A percentile compares a stretch with the other conserved stretches of the same genome.
Conservation (phyloP, 495 filamentous ascomycete species). For the Penicillium bialowiezense region DNA sequence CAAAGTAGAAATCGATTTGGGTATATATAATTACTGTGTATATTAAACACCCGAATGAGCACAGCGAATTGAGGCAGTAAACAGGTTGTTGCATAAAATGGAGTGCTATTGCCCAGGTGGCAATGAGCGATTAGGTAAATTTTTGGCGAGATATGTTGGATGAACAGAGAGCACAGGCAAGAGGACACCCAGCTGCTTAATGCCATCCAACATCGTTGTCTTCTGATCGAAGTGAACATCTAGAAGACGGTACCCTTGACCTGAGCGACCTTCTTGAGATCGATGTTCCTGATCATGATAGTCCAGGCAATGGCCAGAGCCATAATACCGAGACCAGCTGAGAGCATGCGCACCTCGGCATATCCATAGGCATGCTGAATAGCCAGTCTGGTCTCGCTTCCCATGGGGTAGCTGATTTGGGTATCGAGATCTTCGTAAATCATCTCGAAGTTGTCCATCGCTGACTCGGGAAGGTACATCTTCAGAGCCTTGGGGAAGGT, state of each 20-base stretch:
- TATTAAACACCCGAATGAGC: not conserved
- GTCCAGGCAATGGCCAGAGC: constrained; percentile 40
- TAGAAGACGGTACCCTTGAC: constrained; percentile 2
- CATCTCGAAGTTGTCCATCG: constrained; percentile 23
- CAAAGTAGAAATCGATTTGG: not conserved
- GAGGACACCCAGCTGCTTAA: not conserved
- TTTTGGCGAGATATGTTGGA: not conserved
- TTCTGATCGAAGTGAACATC: not conserved
- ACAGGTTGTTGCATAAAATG: not conserved
- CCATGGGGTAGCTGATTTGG: constrained; percentile 51
- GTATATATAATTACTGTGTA: not conserved
- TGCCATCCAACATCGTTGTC: not conserved
- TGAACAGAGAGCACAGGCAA: not conserved
- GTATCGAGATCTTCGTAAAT: constrained; percentile 48
- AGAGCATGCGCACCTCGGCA: constrained; percentile 49
- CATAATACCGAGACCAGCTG: constrained; percentile 42
- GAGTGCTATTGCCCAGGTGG: too few relatives aligned
- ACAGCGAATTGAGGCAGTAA: not conserved
- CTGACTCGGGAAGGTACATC: constrained; percentile 48
- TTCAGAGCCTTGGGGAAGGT: constrained; percentile 50
- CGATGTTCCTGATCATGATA: constrained; percentile 49
- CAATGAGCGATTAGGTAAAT: not conserved
- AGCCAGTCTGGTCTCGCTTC: constrained; percentile 44
- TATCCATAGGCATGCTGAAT: constrained; percentile 55
- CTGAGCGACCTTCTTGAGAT: constrained; percentile 47